Evolutionary conservation across 2,329 filamentous ascomycete species (phyloP).

Genomic region (Teratosphaeria destructans): DNA sequence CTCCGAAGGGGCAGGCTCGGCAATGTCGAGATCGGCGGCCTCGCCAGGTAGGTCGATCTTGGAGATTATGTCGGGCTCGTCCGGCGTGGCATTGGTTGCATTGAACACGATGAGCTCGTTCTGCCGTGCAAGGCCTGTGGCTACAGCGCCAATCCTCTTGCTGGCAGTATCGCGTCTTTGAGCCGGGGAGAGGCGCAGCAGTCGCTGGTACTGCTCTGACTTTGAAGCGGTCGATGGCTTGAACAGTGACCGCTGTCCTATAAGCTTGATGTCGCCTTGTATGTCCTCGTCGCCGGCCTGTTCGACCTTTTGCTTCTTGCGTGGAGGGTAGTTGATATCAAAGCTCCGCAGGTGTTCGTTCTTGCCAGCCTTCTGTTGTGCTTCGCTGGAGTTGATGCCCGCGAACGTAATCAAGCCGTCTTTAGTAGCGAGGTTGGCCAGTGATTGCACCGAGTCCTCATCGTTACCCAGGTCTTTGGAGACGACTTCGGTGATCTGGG

Average conservation of each 20-base stretch:
- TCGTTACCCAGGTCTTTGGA: slow-evolving; percentile 70
- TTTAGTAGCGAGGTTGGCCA: slow-evolving; percentile 57
- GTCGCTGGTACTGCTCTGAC: slow-evolving; percentile 50
- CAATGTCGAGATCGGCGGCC: slow-evolving; percentile 60
- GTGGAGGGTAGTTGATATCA: slow-evolving; percentile 46
- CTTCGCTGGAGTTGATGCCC: slow-evolving; percentile 72
- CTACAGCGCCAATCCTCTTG: slow-evolving; percentile 62
- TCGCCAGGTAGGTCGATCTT: slow-evolving; percentile 45
- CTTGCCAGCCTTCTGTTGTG: slow-evolving; percentile 60
- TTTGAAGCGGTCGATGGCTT: slow-evolving; percentile 32
- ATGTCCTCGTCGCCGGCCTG: slow-evolving; percentile 22
- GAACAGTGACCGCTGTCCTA: slow-evolving; percentile 45
- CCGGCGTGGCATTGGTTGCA: slow-evolving; percentile 45
- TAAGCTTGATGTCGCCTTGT: slow-evolving; percentile 30
- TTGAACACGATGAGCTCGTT: slow-evolving; percentile 75
- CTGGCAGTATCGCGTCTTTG: slow-evolving; percentile 39
- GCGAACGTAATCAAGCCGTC: slow-evolving; percentile 50
- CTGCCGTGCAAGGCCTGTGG: slow-evolving; percentile 61
- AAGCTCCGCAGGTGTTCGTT: slow-evolving; percentile 81
- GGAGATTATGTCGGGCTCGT: slow-evolving; percentile 42
- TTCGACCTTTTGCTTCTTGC: slow-evolving; percentile 30
- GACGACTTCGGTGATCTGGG: slow-evolving; percentile 51
- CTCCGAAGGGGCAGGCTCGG: slow-evolving; percentile 49
- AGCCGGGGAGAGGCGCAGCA: slow-evolving; percentile 47
- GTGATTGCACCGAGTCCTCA: slow-evolving; percentile 80